Conservation (phyloP, 306 rosid genomes). For the Pachyrhizus erosus region DNA sequence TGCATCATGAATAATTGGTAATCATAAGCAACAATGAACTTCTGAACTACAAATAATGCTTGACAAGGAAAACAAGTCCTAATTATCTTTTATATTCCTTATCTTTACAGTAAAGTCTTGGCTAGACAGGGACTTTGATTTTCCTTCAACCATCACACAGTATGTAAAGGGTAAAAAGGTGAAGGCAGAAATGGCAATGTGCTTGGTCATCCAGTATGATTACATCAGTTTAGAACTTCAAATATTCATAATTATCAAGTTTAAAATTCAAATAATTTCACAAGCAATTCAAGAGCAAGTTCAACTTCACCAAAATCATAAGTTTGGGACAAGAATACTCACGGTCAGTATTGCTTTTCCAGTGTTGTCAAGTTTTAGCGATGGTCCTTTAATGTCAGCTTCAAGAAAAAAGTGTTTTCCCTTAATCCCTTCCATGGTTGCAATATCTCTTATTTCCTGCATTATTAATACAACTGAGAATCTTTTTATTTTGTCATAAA, state of each 20-base stretch:
- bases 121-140: conserved; percentile 2
- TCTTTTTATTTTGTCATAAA: conserved; percentile 32
- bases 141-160: conserved; percentile 17
- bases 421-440: conserved; percentile 67
- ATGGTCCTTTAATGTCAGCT: conserved; percentile 81
- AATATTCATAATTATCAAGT: neutral
- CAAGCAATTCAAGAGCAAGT: neutral
- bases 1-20: neutral
- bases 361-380: conserved; percentile 87
- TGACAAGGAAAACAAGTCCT: neutral
- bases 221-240: conserved; percentile 16
- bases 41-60: neutral
- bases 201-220: neutral
- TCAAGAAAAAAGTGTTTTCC: conserved; percentile 91
- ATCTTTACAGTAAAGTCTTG: neutral
- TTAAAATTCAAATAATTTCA: conserved; percentile 3
- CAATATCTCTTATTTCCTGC: conserved; percentile 93
- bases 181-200: conserved; percentile 11
- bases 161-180: neutral
- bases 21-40: neutral
- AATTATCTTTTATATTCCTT: neutral
- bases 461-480: conserved; percentile 34
- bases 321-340: conserved; percentile 40
- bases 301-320: conserved; percentile 19
- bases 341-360: conserved; percentile 93